Percentiles rank a stretch among this genome's conserved stretches.
These are phyloP conservation scores for Monosporascus sp. DNA, from an alignment of 2,329 filamentous ascomycete genomes.

Conservation along the genomic window DNA sequence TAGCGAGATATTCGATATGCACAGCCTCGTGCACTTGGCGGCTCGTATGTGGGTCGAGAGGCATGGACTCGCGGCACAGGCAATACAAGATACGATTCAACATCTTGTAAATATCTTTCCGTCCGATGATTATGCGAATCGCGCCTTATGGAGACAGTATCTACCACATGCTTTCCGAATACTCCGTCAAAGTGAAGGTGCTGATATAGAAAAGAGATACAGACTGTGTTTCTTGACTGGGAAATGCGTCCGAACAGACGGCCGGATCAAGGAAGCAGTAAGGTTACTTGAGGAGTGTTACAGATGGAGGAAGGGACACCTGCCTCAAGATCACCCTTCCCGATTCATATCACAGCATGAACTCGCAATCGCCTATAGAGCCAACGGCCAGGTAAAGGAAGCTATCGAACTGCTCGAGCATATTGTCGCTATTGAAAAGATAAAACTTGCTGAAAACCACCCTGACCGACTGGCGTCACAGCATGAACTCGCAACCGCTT, in stretches of 20 bases:
- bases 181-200: conserved; percentile 8
- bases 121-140: conserved; percentile 4
- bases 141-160: conserved; percentile 15
- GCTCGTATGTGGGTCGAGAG: conserved; percentile 19
- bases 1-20: conserved; percentile 25
- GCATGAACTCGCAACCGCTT: too few relatives aligned
- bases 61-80: conserved; percentile 1
- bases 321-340: neutral
- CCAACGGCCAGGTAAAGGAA: too few relatives aligned
- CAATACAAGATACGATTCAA: neutral
- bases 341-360: neutral
- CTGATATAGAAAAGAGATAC: conserved; percentile 4
- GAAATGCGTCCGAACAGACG: neutral
- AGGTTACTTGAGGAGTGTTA: conserved; percentile 1
- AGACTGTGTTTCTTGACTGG: neutral
- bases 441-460: too few relatives aligned
- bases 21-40: conserved; percentile 28
- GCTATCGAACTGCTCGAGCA: too few relatives aligned
- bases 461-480: too few relatives aligned
- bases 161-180: conserved; percentile 19
- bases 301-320: neutral
- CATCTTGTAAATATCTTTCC: conserved; percentile 1
- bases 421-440: too few relatives aligned
- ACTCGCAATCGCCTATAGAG: neutral
- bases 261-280: conserved; percentile 7